Percentiles rank a stretch among this genome's conserved stretches.
Evolutionary conservation across 2,329 filamentous ascomycete genomes (phyloP).

Genomic region (Nigrograna mackinnonii): DNA sequence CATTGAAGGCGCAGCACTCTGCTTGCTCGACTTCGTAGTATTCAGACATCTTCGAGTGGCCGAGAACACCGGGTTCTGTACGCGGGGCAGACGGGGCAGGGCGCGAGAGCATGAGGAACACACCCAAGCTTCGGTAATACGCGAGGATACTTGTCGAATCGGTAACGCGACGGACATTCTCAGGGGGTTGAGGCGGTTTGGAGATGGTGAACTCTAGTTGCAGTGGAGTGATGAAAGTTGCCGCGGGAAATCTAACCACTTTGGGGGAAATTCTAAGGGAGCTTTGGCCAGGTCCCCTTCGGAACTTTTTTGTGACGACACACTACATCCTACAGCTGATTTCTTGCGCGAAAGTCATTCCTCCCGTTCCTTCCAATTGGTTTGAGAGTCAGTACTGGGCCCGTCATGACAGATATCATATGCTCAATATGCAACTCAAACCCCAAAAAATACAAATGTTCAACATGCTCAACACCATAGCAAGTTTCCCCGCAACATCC

Average conservation of each 20-base stretch:
- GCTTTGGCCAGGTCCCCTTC: background rate
- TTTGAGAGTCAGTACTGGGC: background rate
- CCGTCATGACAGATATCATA: constrained; percentile 32
- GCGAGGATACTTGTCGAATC: constrained; percentile 18
- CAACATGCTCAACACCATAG: constrained; percentile 52
- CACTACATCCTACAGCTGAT: background rate
- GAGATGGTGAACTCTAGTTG: background rate
- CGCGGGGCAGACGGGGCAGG: constrained; percentile 15
- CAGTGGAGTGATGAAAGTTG: constrained; percentile 21
- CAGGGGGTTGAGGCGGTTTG: constrained; percentile 6
- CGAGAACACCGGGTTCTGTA: constrained; percentile 19
- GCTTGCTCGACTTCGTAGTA: constrained; percentile 28
- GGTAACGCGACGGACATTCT: constrained; percentile 32
- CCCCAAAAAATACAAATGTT: constrained; percentile 56
- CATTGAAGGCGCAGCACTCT: constrained; percentile 58
- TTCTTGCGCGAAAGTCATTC: background rate
- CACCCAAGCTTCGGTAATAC: constrained; percentile 36
- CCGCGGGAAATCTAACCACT: constrained; percentile 31
- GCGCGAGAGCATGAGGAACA: constrained; percentile 41
- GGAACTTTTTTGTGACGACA: background rate
- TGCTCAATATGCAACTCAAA: constrained; percentile 49
- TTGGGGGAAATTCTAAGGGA: too few relatives aligned
- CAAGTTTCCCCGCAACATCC: constrained; percentile 20
- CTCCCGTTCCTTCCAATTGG: background rate
- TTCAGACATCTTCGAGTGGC: constrained; percentile 34